Percentiles rank a stretch among this genome's conserved stretches.
phyloP scores from a whole-genome alignment of 495 filamentous ascomycete species.

The Chaetomidium leptoderma region DNA sequence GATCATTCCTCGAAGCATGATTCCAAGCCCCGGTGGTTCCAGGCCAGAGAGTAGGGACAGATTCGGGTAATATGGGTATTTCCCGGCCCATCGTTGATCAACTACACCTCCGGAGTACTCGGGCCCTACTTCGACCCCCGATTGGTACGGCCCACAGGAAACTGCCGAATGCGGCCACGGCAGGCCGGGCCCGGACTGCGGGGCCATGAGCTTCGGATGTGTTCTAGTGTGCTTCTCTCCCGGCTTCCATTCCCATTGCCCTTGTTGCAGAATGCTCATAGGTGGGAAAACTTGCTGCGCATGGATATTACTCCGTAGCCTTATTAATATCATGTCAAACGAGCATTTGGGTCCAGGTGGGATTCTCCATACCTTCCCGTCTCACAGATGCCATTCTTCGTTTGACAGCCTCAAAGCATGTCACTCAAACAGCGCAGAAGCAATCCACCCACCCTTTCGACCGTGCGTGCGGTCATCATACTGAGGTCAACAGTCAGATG shows the following conservation, averaged over 20 bases:
- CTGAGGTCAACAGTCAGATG: too few species aligned
- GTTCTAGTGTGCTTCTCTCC: constrained; percentile 1
- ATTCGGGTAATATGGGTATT: constrained; percentile 37
- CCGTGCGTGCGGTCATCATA: too few species aligned
- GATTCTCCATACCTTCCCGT: background rate
- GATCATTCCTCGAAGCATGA: constrained; percentile 9
- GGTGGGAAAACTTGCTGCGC: constrained; percentile 2
- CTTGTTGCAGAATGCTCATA: background rate
- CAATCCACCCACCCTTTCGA: background rate
- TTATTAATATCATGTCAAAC: background rate
- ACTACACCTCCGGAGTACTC: constrained; percentile 9
- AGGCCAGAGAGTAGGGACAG: constrained; percentile 18
- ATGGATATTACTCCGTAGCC: background rate
- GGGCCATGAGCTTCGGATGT: background rate
- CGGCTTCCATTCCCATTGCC: background rate
- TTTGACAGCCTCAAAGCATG: too few species aligned
- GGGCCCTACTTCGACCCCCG: constrained; percentile 20
- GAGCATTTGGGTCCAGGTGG: background rate
- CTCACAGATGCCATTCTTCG: background rate
- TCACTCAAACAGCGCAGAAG: too few species aligned
- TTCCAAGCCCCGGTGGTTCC: constrained; percentile 13
- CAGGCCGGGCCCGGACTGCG: constrained; percentile 9
- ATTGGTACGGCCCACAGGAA: constrained; percentile 21
- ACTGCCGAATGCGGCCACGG: constrained; percentile 31
- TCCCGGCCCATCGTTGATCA: constrained; percentile 23